These are phyloP conservation scores for Asterophora lycoperdoides DNA, from an alignment of 768 basidiomycete species.

Conservation along the genomic window DNA sequence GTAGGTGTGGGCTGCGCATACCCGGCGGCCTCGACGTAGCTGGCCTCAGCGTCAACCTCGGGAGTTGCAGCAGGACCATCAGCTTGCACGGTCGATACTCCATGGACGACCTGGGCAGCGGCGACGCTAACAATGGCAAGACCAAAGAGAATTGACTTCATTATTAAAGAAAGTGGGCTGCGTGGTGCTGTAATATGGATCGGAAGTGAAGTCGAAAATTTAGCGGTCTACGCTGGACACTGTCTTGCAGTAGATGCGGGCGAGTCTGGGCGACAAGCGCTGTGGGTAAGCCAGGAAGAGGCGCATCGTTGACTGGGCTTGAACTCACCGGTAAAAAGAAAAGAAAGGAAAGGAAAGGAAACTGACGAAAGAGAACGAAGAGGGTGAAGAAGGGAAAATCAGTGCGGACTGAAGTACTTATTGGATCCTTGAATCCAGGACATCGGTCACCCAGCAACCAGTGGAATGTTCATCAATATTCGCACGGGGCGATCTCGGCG, in stretches of 20 bases:
- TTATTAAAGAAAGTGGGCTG: slow-evolving; percentile 49
- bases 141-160: slow-evolving; percentile 59
- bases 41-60: slow-evolving; percentile 13
- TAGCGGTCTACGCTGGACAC: slow-evolving; percentile 74
- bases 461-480: slow-evolving; percentile 32
- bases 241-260: slow-evolving; percentile 60
- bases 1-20: slow-evolving; percentile 29
- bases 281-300: slow-evolving; percentile 19
- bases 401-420: slow-evolving; percentile 15
- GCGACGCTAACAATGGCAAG: slow-evolving; percentile 56
- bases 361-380: slow-evolving; percentile 43
- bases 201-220: slow-evolving; percentile 34
- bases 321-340: slow-evolving; percentile 39
- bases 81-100: slow-evolving; percentile 37
- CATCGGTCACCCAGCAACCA: slow-evolving; percentile 37
- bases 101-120: slow-evolving; percentile 53
- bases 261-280: slow-evolving; percentile 43
- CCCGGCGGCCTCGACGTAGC: slow-evolving; percentile 25
- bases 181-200: slow-evolving; percentile 35
- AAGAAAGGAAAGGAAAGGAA: slow-evolving; percentile 37
- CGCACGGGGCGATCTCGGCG: slow-evolving; percentile 18
- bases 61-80: slow-evolving; percentile 23
- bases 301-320: neutral
- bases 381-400: slow-evolving; percentile 25
- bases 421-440: slow-evolving; percentile 17